Evolutionary conservation across 352 stramenopile species (phyloP).

Genomic region (Globisporangium paddicum): DNA sequence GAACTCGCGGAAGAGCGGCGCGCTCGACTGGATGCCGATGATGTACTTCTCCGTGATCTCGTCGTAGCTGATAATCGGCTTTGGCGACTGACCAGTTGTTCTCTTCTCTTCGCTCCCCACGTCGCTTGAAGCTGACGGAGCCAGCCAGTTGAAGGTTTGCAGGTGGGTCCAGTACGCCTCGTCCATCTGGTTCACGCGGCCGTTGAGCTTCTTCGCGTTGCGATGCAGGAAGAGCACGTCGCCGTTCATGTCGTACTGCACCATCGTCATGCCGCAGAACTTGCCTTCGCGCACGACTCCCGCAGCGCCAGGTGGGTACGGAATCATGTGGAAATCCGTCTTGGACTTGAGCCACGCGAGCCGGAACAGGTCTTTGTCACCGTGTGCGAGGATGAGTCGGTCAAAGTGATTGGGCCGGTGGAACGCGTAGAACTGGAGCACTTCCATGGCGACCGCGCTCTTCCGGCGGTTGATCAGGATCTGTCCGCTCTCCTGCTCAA

Average conservation of each 20-base stretch:
- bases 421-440: slow-evolving; percentile 61
- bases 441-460: slow-evolving; percentile 31
- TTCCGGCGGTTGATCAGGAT: slow-evolving; percentile 55
- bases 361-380: slow-evolving; percentile 80
- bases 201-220: slow-evolving; percentile 66
- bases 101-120: background rate
- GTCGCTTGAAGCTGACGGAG: too few relatives aligned
- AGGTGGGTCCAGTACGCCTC: slow-evolving; percentile 37
- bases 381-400: slow-evolving; percentile 51
- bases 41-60: slow-evolving; percentile 40
- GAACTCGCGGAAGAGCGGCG: slow-evolving; percentile 42
- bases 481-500: slow-evolving; percentile 76
- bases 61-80: slow-evolving; percentile 31
- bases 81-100: background rate
- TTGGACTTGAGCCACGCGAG: slow-evolving; percentile 73
- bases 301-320: slow-evolving; percentile 35
- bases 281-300: slow-evolving; percentile 30
- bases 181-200: slow-evolving; percentile 37
- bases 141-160: slow-evolving; percentile 38
- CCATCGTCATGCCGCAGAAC: slow-evolving; percentile 78
- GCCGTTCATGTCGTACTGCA: slow-evolving; percentile 50
- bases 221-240: slow-evolving; percentile 68
- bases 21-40: slow-evolving; percentile 37
- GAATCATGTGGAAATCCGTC: slow-evolving; percentile 58
- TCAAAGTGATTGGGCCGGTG: slow-evolving; percentile 60